These are phyloP conservation scores for Lodderomyces beijingensis DNA, from an alignment of 1,139 yeast genomes.

Conservation along the genomic window DNA sequence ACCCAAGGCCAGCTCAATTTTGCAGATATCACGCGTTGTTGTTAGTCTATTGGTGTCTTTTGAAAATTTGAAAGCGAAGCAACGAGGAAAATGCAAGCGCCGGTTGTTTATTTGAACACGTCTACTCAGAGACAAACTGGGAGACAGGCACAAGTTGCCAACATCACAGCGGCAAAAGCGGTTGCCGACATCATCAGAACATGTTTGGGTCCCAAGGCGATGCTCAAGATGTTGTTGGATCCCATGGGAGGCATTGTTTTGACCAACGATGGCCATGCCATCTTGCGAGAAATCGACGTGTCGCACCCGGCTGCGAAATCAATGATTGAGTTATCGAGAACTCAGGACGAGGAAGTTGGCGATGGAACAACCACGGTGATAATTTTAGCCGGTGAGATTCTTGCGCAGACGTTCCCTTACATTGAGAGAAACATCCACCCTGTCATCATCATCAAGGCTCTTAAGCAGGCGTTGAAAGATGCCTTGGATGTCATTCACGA, in stretches of 20 bases:
- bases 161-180: slow-evolving; percentile 98
- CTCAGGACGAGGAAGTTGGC: slow-evolving; percentile 99
- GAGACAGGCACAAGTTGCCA: slow-evolving; percentile 94
- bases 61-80: too few species aligned
- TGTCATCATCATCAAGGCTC: slow-evolving; percentile 89
- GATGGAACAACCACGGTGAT: slow-evolving; percentile 98
- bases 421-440: slow-evolving; percentile 95
- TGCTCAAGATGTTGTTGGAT: slow-evolving; percentile 95
- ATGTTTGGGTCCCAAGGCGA: slow-evolving; percentile 98
- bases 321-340: slow-evolving; percentile 94
- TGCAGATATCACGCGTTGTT: too few species aligned
- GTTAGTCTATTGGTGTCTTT: too few species aligned
- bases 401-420: slow-evolving; percentile 93
- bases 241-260: slow-evolving; percentile 98
- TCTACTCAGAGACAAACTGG: slow-evolving; percentile 93
- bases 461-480: slow-evolving; percentile 86
- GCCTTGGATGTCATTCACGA: slow-evolving; percentile 84
- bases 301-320: slow-evolving; percentile 98
- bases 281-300: slow-evolving; percentile 82
- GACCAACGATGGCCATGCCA: slow-evolving; percentile 97
- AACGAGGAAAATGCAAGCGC: slow-evolving; percentile 57
- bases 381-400: slow-evolving; percentile 90
- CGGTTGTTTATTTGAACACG: slow-evolving; percentile 59
- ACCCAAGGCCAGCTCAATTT: too few species aligned
- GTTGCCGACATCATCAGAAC: slow-evolving; percentile 97